These are phyloP conservation scores for Trichosporon coremiiforme DNA, from an alignment of 1,284 basidiomycete genomes.

Conservation along the genomic window DNA sequence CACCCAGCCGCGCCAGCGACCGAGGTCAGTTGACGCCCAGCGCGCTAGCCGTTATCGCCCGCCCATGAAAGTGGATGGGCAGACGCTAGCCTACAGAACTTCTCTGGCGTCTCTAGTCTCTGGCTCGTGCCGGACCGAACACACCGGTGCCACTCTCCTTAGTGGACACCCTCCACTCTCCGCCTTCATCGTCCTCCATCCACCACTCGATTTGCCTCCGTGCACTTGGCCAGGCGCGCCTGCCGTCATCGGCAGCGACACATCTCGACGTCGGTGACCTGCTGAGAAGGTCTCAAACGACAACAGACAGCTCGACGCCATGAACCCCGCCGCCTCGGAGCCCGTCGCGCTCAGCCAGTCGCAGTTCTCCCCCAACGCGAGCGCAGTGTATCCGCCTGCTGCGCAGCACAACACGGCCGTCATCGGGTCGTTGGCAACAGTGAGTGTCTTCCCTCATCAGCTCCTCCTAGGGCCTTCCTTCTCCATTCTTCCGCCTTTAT, in stretches of 20 bases:
- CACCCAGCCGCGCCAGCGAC: too few species aligned
- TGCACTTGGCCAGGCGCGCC: background rate
- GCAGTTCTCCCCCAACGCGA: conserved; percentile 44
- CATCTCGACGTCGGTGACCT: too few species aligned
- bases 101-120: too few species aligned
- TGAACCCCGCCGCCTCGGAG: conserved; percentile 33
- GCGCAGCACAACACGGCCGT: conserved; percentile 67
- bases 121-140: too few species aligned
- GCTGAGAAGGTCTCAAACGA: too few species aligned
- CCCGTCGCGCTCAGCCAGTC: conserved; percentile 36
- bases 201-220: background rate
- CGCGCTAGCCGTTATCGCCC: background rate
- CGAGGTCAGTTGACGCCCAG: background rate
- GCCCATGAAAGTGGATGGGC: background rate
- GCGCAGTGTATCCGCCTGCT: conserved; percentile 66
- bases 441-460: conserved; percentile 30
- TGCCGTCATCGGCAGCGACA: background rate
- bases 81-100: background rate
- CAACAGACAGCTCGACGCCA: conserved; percentile 22
- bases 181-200: background rate
- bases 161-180: background rate
- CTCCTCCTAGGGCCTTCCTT: background rate
- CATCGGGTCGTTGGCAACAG: conserved; percentile 57
- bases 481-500: background rate
- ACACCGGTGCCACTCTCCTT: background rate